Base-by-base conservation (phyloP, 192 early-diverging fungal genomes). In the Gonapodya prolifera region DNA sequence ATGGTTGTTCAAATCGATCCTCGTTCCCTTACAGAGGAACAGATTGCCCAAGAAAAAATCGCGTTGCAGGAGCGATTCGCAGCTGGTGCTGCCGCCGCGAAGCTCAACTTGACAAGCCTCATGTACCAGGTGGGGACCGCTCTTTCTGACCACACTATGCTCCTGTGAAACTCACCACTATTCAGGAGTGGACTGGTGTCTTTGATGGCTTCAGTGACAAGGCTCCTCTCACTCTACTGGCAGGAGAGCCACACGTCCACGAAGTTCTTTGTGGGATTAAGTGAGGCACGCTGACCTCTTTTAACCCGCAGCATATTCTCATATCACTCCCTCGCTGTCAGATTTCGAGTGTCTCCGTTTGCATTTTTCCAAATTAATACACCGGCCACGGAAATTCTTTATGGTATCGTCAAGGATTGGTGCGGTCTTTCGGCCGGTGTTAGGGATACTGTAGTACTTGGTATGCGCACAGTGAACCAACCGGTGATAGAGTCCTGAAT, bases 321-420 rank as follows among this genome's bases (percentile, higher is more conserved):
- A 31, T 61, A 61, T 23, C 23, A 23, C 8, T 23, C 8, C 8
- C 31, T 18, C 8, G 16, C 31, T 45, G 30, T 16, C 69, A 86
- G 84, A 28, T 94, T 94, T 79, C 84, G 87, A 30, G 86, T 94
- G 23, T 93, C 92, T 0, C 89, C 90, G 31, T 87, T 81, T 34
- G 84, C 93, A 0, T 93, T 94, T 79, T 94, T 94, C 85, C 93
- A 93, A 83, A 84, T 92, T 76, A 94, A 94, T 79, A 90, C 91
- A 18, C 81, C 81, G 34, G 91, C 87, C 8, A 88, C 92, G 2
- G 88, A 93, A 77, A 34, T 86, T 1, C 80, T 94, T 35, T 94
- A 93, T 80, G 70, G 81, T 34, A 77, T 79, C 30, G 83, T 88
- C 30, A 74, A 85, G 13, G 81, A 87, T 2, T 87, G 82, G 86